These are phyloP conservation scores for Urochloa ruziziensis DNA, from an alignment of 176 grass and related monocot genomes.

Conservation along the genomic window DNA sequence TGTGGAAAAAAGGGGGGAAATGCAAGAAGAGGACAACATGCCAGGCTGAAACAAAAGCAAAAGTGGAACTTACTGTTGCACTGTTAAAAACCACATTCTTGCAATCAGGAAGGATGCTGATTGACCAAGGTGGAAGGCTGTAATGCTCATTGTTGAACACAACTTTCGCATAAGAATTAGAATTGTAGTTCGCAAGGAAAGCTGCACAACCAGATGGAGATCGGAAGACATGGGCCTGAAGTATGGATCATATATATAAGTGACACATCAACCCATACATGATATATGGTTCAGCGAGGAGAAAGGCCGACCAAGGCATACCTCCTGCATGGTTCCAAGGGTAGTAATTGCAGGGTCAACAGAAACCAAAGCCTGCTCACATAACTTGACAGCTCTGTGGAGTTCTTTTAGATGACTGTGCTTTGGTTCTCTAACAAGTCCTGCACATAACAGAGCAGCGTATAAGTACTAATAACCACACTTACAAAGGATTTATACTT, in stretches of 20 bases:
- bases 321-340: conserved; percentile 93
- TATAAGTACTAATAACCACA: neutral
- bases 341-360: conserved; percentile 80
- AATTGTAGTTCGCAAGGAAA: conserved; percentile 92
- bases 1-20: neutral
- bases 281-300: neutral
- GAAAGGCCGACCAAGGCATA: conserved; percentile 27
- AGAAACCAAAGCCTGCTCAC: conserved; percentile 85
- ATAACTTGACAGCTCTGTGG: conserved; percentile 91
- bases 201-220: conserved; percentile 77
- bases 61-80: conserved; percentile 74
- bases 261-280: conserved; percentile 3
- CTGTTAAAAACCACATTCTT: conserved; percentile 93
- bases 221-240: conserved; percentile 84
- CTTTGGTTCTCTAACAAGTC: conserved; percentile 89
- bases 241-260: conserved; percentile 23
- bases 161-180: conserved; percentile 70
- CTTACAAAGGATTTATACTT: neutral
- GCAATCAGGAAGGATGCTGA: conserved; percentile 98
- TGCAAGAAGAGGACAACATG: neutral
- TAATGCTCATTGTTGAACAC: conserved; percentile 86
- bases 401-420: conserved; percentile 95
- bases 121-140: conserved; percentile 97
- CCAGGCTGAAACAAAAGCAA: neutral
- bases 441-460: conserved; percentile 41